Percentiles rank a stretch among this genome's conserved stretches.
Evolutionary conservation across 108 stramenopile genomes (phyloP).

Genomic region (Fragilaria crotonensis): DNA sequence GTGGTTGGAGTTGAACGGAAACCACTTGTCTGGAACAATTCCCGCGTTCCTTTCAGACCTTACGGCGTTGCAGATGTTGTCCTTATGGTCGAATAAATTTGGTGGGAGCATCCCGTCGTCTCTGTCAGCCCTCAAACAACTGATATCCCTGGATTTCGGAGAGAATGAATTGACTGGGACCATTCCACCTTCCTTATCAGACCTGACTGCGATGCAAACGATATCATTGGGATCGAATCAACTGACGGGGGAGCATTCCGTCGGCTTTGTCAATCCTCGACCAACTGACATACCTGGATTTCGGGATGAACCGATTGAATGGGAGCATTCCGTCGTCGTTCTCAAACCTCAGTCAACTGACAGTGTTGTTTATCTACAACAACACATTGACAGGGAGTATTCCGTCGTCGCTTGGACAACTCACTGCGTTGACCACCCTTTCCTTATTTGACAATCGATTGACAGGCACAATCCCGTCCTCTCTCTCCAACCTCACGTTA

Average conservation of each 20-base stretch:
- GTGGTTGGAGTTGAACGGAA: constrained; percentile 13
- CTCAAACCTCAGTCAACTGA: constrained; percentile 25
- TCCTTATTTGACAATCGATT: not conserved
- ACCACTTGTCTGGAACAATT: constrained; percentile 31
- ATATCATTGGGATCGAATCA: too few species aligned
- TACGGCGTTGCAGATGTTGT: not conserved
- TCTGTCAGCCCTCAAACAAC: constrained; percentile 4
- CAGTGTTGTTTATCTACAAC: constrained; percentile 26
- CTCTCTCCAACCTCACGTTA: constrained; percentile 15
- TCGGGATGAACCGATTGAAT: too few species aligned
- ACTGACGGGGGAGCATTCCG: too few species aligned
- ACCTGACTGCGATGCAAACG: not conserved
- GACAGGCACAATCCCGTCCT: not conserved
- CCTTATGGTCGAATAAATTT: not conserved
- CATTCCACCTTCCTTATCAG: constrained; percentile 13
- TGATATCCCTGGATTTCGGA: constrained; percentile 26
- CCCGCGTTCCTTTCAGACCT: constrained; percentile 11
- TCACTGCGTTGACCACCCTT: constrained; percentile 10
- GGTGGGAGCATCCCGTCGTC: not conserved
- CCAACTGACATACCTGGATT: too few species aligned
- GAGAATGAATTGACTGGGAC: constrained; percentile 28
- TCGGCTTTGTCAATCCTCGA: too few species aligned
- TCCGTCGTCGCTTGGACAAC: constrained; percentile 15
- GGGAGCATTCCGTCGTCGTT: too few species aligned
- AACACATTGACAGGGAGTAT: constrained; percentile 19